Conservation (phyloP, 129 eudicot genomes). For the Chrysanthemum lavandulifolium region DNA sequence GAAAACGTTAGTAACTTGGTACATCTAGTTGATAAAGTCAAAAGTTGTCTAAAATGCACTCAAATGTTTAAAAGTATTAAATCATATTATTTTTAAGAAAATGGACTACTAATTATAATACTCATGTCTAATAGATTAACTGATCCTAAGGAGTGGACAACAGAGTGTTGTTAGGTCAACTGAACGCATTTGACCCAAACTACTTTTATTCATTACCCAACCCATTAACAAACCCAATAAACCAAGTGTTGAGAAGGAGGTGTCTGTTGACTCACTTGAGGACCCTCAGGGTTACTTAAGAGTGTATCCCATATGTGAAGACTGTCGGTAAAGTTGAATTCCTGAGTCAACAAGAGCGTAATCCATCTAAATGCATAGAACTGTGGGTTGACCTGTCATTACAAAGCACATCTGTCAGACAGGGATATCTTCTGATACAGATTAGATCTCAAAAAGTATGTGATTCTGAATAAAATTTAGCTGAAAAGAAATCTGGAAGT, state of each 20-base stretch:
- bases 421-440: conserved; percentile 1
- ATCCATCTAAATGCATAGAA: conserved; percentile 70
- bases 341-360: conserved; percentile 64
- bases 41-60: background rate
- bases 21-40: too few relatives aligned
- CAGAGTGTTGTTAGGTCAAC: background rate
- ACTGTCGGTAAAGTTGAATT: conserved; percentile 43
- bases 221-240: conserved; percentile 6
- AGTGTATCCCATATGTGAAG: conserved; percentile 59
- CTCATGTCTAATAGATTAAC: too few relatives aligned
- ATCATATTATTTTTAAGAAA: background rate
- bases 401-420: conserved; percentile 22
- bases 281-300: conserved; percentile 49
- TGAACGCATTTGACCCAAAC: background rate
- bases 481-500: conserved; percentile 13
- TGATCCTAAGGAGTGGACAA: too few relatives aligned
- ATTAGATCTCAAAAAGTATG: conserved; percentile 5
- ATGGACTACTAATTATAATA: background rate
- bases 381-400: conserved; percentile 54
- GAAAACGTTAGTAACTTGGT: background rate
- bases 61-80: background rate
- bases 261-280: conserved; percentile 41
- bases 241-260: background rate
- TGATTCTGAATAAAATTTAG: conserved; percentile 9
- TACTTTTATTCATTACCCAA: background rate